Evolutionary conservation across 495 filamentous ascomycete species (phyloP).

Genomic region (Arthonia radiata): DNA sequence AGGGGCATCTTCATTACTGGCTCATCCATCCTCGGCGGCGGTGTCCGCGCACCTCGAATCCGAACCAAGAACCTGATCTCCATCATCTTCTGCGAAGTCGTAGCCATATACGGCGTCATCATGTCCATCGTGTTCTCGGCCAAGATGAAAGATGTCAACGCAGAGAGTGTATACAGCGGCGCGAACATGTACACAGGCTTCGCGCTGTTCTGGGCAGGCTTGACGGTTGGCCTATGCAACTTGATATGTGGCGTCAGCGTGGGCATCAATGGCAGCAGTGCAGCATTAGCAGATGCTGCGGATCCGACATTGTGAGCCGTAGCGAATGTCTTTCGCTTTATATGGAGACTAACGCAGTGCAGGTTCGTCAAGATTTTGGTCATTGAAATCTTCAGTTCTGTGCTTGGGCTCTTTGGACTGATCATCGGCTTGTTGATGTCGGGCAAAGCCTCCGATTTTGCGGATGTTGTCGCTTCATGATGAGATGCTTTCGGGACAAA

Average conservation of each 20-base stretch:
- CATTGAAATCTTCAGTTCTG: conserved; percentile 98
- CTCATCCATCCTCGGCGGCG: conserved; percentile 91
- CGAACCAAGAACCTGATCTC: conserved; percentile 98
- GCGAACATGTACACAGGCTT: conserved; percentile 84
- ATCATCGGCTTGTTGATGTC: conserved; percentile 81
- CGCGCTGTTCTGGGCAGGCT: conserved; percentile 83
- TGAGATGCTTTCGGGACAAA: too few species aligned
- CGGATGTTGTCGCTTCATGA: too few species aligned
- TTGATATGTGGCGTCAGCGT: conserved; percentile 89
- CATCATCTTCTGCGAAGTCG: conserved; percentile 99
- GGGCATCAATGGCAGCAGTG: conserved; percentile 92
- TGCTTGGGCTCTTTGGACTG: conserved; percentile 89
- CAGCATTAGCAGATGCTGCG: conserved; percentile 84
- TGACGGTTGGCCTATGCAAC: conserved; percentile 88
- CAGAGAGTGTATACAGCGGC: conserved; percentile 29
- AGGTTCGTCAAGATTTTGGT: conserved; percentile 98
- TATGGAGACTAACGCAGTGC: conserved; percentile 1
- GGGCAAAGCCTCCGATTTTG: conserved; percentile 56
- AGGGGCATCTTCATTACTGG: conserved; percentile 99
- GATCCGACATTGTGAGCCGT: conserved; percentile 61
- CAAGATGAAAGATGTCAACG: conserved; percentile 36
- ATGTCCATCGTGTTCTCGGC: conserved; percentile 96
- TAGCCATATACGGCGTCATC: conserved; percentile 98
- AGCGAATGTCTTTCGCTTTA: neutral
- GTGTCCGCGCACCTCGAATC: conserved; percentile 86